A percentile compares a stretch with the other conserved stretches of the same genome.
These are phyloP conservation scores for Neurospora pannonica DNA, from an alignment of 495 filamentous ascomycete genomes.

Conservation along the genomic window DNA sequence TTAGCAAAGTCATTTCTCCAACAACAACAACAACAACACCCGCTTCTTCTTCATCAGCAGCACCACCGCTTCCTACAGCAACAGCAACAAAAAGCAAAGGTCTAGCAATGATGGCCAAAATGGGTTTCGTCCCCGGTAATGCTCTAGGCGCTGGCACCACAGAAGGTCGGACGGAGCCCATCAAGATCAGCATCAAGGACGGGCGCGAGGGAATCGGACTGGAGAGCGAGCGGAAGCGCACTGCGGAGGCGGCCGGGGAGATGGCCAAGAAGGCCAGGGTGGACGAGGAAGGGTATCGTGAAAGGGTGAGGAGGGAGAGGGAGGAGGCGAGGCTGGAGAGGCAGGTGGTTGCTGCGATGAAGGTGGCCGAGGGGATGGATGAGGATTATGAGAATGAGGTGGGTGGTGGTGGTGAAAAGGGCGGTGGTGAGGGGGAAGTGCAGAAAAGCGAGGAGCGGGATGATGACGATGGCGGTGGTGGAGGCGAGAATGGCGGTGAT, in stretches of 20 bases:
- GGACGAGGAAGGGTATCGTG: slow-evolving; percentile 67
- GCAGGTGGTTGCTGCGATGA: slow-evolving; percentile 65
- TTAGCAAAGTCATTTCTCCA: slow-evolving; percentile 25
- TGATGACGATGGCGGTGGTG: slow-evolving; percentile 5
- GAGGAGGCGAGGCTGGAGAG: slow-evolving; percentile 61
- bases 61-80: slow-evolving; percentile 10
- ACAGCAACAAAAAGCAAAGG: slow-evolving; percentile 54
- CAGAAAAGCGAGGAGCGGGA: slow-evolving; percentile 11
- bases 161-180: slow-evolving; percentile 44
- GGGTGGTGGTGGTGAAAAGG: slow-evolving; percentile 8
- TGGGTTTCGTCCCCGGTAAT: slow-evolving; percentile 68
- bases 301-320: slow-evolving; percentile 60
- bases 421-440: slow-evolving; percentile 6
- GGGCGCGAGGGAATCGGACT: slow-evolving; percentile 80
- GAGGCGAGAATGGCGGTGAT: slow-evolving; percentile 3
- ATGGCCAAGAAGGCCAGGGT: slow-evolving; percentile 52
- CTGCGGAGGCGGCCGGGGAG: slow-evolving; percentile 41
- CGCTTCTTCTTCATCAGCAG: background rate
- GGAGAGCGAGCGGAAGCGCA: slow-evolving; percentile 72
- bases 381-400: slow-evolving; percentile 25
- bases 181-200: slow-evolving; percentile 63
- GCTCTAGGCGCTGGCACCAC: slow-evolving; percentile 46
- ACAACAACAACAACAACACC: slow-evolving; percentile 1
- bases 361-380: slow-evolving; percentile 67
- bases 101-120: slow-evolving; percentile 90